Evolutionary conservation across 2,329 filamentous ascomycete genomes (phyloP), one percentile per base, ranked within the genome.

Genomic region (Cladophialophora yegresii): DNA sequence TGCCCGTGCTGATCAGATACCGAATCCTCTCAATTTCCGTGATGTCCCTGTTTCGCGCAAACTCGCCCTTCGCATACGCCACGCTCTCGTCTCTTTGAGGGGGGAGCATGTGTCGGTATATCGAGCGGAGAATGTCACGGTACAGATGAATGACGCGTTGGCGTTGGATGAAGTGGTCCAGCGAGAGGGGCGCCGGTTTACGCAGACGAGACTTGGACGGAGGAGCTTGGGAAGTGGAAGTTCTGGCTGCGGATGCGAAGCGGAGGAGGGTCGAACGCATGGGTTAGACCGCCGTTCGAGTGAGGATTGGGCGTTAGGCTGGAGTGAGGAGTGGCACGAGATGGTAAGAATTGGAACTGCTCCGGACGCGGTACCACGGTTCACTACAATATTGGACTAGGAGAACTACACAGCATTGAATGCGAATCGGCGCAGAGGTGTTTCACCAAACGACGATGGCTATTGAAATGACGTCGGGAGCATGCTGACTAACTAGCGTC

Each of bases 1-100:
- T 81, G 3, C 79, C 79, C 16, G 78, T 80, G 74, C 77, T 80
- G 62, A 79, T 69, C 28, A 81, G 67, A 65, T 81, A 81, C 65
- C 79, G 73, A 58, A 81, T 80, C 71, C 81, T 79, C 4, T 59
- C 67, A 67, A 78, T 65, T 64, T 81, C 79, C 2, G 73, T 74
- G n/a, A 81, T 75, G 40, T 75, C 65, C 13, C 73, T 75, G 72
- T 81, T 77, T 16, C 79, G 74, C 63, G 77, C 75, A 62, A 81
- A 81, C 64, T 81, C 79, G 22, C 74, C 66, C 3, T 78, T 76
- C 23, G 79, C 79, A 68, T 80, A 80, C n/a, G 65, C 71, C 7
- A 73, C 72, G 54, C 80, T 67, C 67, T 81, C 79, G 58, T 72
- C 71, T 10, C 78, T 74, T n/a, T 61, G 58, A 1, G 50, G 58